Evolutionary conservation across 352 stramenopile genomes (phyloP), one percentile per base, ranked within the genome.

Genomic region (Nothophytophthora sp.): DNA sequence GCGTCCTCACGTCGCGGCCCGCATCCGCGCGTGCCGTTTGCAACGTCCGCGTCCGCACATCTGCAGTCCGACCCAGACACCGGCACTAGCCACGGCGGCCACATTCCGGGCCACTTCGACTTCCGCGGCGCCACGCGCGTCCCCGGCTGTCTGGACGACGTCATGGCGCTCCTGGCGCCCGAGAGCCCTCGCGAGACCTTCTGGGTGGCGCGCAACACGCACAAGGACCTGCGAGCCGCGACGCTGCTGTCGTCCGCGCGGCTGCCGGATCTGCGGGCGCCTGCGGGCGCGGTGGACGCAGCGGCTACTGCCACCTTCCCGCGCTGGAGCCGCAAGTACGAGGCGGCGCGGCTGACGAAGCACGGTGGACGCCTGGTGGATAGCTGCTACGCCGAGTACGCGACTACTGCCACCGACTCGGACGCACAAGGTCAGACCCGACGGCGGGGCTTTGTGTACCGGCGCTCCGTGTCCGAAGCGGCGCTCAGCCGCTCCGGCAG

Each of bases 161-260:
- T 91, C 18, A 37, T 91, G 42, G 74, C 76, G 24, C 50, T 86
- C 15, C 60, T 91, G 23, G 66, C 81, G 6, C 67, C 73, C 30
- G 75, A 88, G 24, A 68, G 75, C 16, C 63, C 72, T 22, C 78
- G 81, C 19, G 77, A 89, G 46, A 75, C 73, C 37, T 88, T 87
- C 70, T 91, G 81, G 81, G 63, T 83, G 15, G 76, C 76, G 42
- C 62, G 86, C 33, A 88, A 91, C 55, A 87, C 73, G 30, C 68
- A 86, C 34, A 73, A 73, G 27, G 72, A 83, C 5, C 55, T 91
- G 24, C 67, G 80, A n/a, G 61, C 76, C 19, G 65, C 67, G 40
- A 68, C 72, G 27, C 41, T 88, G 32, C 70, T 86, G 34, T 65
- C 58, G 15, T 70, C 52, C 60, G 76, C 18, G 36, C 81, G 42